Evolutionary conservation across 345 rosid species (phyloP), one percentile per base, ranked within the genome.

Genomic region (Draba incana): DNA sequence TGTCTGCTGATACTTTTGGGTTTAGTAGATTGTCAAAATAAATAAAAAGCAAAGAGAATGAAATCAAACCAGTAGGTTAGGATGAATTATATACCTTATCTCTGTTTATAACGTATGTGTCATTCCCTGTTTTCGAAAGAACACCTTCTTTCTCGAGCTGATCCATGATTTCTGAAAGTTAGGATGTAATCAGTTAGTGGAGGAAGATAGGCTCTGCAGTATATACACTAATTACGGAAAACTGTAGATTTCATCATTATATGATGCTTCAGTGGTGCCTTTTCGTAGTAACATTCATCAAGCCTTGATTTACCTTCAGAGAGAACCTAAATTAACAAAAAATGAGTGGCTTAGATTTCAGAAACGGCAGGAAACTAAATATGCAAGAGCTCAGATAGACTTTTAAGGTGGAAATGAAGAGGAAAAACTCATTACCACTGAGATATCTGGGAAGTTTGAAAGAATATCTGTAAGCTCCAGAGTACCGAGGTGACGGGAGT

Each of bases 361-460:
- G 11, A 56, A 55, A 20, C 31, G 38, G 52, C 48, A 47, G 14
- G 31, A 69, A 77, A 64, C 43, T 60, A 68, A 4, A 23, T 24
- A 46, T 41, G 35, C 16, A 52, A 33, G 50, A 54, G 39, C 66
- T 44, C 30, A 46, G 14, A 42, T 33, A 57, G 51, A 39, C 8
- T 57, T 64, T 50, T 38, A 42, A 57, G 37, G 24, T 52, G 53
- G 43, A 52, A 31, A 30, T 38, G 13, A 45, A 60, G 50, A 46
- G 33, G 35, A 67, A 60, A 38, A 62, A 30, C 11, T 42, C 27
- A 67, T 78, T 80, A 86, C 99, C 71, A 83, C 79, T 74, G 99
- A 87, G 78, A 91, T 87, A 74, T 87, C 97, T 9, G 92, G 84
- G 75, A 94, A 89, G 76, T 83, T 82, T 24, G 98, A 85, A 64